Evolutionary conservation across 1,139 yeast genomes (phyloP).

Genomic region (Taphrina flavorubra): DNA sequence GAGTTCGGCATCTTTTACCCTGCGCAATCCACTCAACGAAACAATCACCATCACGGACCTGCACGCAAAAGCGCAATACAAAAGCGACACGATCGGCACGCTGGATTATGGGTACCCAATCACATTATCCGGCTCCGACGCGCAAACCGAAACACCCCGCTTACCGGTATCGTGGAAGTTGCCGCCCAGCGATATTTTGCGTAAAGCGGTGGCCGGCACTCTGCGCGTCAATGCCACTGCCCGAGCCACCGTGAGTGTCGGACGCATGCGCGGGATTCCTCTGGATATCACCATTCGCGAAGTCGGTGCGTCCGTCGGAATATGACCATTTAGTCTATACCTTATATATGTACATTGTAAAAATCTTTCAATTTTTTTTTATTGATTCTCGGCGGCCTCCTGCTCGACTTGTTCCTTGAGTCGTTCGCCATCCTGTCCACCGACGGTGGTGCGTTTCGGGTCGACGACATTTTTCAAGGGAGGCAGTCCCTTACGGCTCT

Average conservation of each 20-base stretch:
- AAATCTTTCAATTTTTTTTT: too few relatives aligned
- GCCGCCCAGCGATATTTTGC: slow-evolving; percentile 33
- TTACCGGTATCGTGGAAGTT: slow-evolving; percentile 39
- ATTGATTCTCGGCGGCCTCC: slow-evolving; percentile 1
- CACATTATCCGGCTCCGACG: slow-evolving; percentile 20
- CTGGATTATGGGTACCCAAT: slow-evolving; percentile 32
- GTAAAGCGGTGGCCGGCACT: slow-evolving; percentile 32
- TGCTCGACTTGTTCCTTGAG: slow-evolving; percentile 24
- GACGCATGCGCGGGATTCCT: slow-evolving; percentile 19
- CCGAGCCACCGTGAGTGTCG: slow-evolving; percentile 21
- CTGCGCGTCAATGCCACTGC: slow-evolving; percentile 37
- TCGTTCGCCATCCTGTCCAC: slow-evolving; percentile 27
- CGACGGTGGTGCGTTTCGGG: slow-evolving; percentile 27
- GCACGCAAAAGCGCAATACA: slow-evolving; percentile 29
- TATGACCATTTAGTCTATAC: neutral
- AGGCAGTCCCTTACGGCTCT: slow-evolving; percentile 50
- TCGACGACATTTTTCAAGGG: slow-evolving; percentile 26
- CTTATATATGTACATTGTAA: too few relatives aligned
- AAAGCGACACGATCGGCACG: slow-evolving; percentile 29
- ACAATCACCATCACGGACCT: slow-evolving; percentile 24
- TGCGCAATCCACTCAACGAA: slow-evolving; percentile 36
- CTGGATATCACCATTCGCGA: slow-evolving; percentile 13
- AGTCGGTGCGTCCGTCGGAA: slow-evolving; percentile 35
- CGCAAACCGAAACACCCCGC: slow-evolving; percentile 26
- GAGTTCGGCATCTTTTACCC: slow-evolving; percentile 31